These are phyloP conservation scores for Apiospora malaysiana DNA, from an alignment of 2,329 filamentous ascomycete species.

Conservation along the genomic window DNA sequence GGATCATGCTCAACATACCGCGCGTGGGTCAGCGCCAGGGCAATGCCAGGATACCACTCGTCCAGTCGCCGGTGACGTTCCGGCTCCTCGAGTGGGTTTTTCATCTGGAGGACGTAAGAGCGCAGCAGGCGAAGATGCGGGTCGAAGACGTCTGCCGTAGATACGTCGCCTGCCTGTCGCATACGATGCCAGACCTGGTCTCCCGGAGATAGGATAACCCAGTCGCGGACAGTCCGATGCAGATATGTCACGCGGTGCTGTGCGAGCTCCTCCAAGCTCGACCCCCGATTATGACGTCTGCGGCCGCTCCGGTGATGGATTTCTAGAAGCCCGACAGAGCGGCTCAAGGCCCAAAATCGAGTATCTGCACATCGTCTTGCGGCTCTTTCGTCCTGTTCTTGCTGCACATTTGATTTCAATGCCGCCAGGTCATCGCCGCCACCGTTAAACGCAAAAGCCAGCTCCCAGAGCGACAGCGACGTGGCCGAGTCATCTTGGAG, in stretches of 20 bases:
- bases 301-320: constrained; percentile 28
- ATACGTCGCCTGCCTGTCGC: neutral
- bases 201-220: constrained; percentile 34
- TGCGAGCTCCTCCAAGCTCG: neutral
- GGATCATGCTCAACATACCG: constrained; percentile 35
- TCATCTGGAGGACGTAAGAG: constrained; percentile 43
- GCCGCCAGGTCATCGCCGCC: constrained; percentile 30
- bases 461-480: constrained; percentile 41
- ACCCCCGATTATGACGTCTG: neutral
- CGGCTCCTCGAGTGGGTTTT: constrained; percentile 39
- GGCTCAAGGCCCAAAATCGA: constrained; percentile 25
- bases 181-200: constrained; percentile 11
- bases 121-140: constrained; percentile 40
- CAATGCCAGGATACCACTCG: constrained; percentile 47
- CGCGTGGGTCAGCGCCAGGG: constrained; percentile 44
- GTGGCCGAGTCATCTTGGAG: constrained; percentile 40
- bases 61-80: constrained; percentile 46
- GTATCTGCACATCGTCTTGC: constrained; percentile 28
- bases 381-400: constrained; percentile 31
- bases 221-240: constrained; percentile 43
- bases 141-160: constrained; percentile 32
- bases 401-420: constrained; percentile 28
- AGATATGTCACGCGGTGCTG: constrained; percentile 39
- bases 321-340: constrained; percentile 37
- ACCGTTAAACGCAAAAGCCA: constrained; percentile 37